Percentiles rank a stretch among this genome's conserved stretches.
phyloP scores from a whole-genome alignment of 805 yeast genomes.

The Cyberlindnera petersonii region DNA sequence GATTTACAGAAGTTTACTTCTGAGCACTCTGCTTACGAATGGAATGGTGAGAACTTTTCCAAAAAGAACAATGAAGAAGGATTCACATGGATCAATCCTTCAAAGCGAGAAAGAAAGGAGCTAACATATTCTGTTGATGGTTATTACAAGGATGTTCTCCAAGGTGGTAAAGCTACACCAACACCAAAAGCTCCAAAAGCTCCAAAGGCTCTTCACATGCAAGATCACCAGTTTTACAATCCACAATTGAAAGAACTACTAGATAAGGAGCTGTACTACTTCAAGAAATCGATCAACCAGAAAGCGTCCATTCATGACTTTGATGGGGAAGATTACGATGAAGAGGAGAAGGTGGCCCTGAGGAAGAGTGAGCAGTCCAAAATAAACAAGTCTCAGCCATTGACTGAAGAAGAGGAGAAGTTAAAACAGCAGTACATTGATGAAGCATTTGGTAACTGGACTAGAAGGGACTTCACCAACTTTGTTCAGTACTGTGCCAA shows the following conservation, averaged over 20 bases:
- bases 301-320: constrained; percentile 57
- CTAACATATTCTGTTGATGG: constrained; percentile 75
- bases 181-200: constrained; percentile 47
- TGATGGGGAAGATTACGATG: constrained; percentile 37
- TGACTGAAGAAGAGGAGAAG: constrained; percentile 58
- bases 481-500: constrained; percentile 68
- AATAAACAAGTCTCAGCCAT: constrained; percentile 52
- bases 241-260: constrained; percentile 47
- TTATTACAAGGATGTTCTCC: constrained; percentile 67
- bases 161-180: constrained; percentile 33
- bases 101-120: constrained; percentile 72
- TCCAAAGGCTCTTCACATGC: constrained; percentile 60
- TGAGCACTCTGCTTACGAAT: constrained; percentile 87
- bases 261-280: constrained; percentile 62
- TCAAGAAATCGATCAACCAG: constrained; percentile 55
- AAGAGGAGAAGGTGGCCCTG: constrained; percentile 12
- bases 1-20: constrained; percentile 90
- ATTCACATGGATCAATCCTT: constrained; percentile 67
- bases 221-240: constrained; percentile 74
- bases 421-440: constrained; percentile 50
- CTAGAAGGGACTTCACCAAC: constrained; percentile 69
- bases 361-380: constrained; percentile 44
- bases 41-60: constrained; percentile 81
- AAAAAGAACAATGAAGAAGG: constrained; percentile 38
- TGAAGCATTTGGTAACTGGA: constrained; percentile 64